Percentiles rank a stretch among this genome's conserved stretches.
Conservation (phyloP, 192 early-diverging fungal genomes). For the Backusella mclennaniae region DNA sequence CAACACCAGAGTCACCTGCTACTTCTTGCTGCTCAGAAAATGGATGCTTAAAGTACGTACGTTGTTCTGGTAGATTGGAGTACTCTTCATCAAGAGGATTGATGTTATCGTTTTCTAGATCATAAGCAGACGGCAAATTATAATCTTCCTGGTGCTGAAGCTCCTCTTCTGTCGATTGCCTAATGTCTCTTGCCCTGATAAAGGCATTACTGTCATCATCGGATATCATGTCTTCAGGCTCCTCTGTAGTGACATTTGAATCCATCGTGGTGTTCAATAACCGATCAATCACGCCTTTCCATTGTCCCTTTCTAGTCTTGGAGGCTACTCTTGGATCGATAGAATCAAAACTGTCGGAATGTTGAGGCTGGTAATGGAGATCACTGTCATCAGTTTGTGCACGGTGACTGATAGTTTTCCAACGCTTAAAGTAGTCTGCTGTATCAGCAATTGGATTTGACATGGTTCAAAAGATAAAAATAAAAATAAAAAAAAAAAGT, state of each 20-base stretch:
- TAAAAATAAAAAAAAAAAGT: background rate
- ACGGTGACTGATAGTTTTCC: background rate
- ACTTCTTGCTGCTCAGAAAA: slow-evolving; percentile 5
- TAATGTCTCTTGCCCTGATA: background rate
- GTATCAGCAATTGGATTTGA: slow-evolving; percentile 32
- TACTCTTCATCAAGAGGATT: background rate
- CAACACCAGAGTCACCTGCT: background rate
- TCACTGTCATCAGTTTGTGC: background rate
- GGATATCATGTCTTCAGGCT: background rate
- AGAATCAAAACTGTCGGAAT: background rate
- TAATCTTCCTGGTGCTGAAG: slow-evolving; percentile 5
- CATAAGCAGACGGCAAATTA: slow-evolving; percentile 7
- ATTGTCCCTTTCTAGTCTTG: background rate
- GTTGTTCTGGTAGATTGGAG: background rate
- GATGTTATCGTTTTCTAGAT: slow-evolving; percentile 8
- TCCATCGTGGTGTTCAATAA: background rate
- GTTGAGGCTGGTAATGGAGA: background rate
- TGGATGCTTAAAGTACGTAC: background rate
- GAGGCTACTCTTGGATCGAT: background rate
- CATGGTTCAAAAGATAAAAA: slow-evolving; percentile 11
- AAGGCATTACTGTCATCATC: background rate
- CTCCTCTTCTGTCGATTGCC: background rate
- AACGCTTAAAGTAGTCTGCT: slow-evolving; percentile 24
- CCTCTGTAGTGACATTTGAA: background rate
- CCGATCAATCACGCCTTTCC: background rate